A percentile compares a stretch with the other conserved stretches of the same genome.
Conservation (phyloP, 768 basidiomycete species). For the Jaapia argillacea region DNA sequence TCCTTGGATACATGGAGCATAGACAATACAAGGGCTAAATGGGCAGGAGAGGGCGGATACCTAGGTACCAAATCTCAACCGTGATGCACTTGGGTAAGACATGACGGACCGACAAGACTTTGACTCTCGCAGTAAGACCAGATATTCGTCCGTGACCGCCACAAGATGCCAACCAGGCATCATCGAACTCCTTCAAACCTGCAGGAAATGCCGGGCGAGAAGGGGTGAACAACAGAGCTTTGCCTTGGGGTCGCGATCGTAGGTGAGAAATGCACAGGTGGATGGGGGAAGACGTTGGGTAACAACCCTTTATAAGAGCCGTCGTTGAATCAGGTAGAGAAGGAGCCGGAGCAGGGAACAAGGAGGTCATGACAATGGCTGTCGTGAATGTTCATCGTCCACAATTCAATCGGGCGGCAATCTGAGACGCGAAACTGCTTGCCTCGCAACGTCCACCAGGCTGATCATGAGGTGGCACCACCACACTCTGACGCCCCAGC, state of each 20-base stretch:
- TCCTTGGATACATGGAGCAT: constrained; percentile 28
- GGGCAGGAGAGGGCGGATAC: constrained; percentile 53
- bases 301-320: constrained; percentile 53
- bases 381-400: constrained; percentile 13
- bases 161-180: constrained; percentile 26
- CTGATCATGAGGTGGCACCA: too few species aligned
- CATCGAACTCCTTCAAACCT: constrained; percentile 37
- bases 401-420: background rate
- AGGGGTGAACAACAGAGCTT: constrained; percentile 42
- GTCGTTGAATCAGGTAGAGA: constrained; percentile 44
- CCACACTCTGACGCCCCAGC: too few species aligned
- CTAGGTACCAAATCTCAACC: constrained; percentile 21
- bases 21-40: constrained; percentile 42
- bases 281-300: constrained; percentile 60
- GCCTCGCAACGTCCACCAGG: too few species aligned
- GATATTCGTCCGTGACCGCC: constrained; percentile 19
- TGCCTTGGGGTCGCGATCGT: constrained; percentile 20
- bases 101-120: constrained; percentile 43
- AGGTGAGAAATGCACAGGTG: constrained; percentile 50
- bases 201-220: constrained; percentile 33
- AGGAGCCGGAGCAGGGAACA: constrained; percentile 20
- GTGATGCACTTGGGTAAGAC: constrained; percentile 3
- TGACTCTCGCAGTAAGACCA: constrained; percentile 16
- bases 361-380: constrained; percentile 27
- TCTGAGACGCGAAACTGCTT: too few species aligned